Base-by-base conservation (phyloP, 169 alveolate genomes). In the Plasmodium falciparum region DNA sequence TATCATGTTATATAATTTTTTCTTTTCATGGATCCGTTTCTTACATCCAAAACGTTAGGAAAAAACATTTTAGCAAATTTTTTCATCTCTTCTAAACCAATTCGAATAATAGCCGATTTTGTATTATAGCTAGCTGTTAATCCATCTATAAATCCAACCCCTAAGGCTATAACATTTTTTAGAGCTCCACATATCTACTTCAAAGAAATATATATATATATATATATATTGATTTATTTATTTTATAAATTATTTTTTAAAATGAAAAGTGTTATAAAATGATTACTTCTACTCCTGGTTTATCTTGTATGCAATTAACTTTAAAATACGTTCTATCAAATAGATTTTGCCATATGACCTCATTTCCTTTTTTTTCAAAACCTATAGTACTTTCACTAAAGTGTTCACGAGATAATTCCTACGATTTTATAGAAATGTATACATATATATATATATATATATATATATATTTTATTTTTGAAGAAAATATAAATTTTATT, bases 101-200 rank as follows among this genome's bases (percentile, higher is more conserved):
- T 92, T 15, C 99, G 95, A 93, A 97, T 96, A 74, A 97, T 95
- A 29, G 99, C 99, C 17, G 99, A 97, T 85, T 96, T 97, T 62
- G 99, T 96, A 93, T 96, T 96, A 56, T 95, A 90, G 24, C 98
- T 97, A 39, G 93, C 85, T 43, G 95, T 96, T 74, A 95, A 75
- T 15, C 97, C 98, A 50, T 96, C 97, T 62, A 95, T 92, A 91
- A 96, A 94, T 47, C 98, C 98, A 29, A 96, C 97, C 5, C 96
- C 97, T 26, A 96, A 86, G 39, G 98, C 98, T n/a, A 96, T 94
- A 24, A 96, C 95, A 83, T 96, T 96, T 88, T 96, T 96, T 78
- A 96, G 70, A 5, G 97, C 98, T 12, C 98, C 98, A 65, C 97
- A 96, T 78, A 94, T 95, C 94, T 96, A 62, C 33, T 15, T 43